These are phyloP conservation scores for Solanum hybrid DNA, from an alignment of 305 asterid genomes.

Conservation along the genomic window DNA sequence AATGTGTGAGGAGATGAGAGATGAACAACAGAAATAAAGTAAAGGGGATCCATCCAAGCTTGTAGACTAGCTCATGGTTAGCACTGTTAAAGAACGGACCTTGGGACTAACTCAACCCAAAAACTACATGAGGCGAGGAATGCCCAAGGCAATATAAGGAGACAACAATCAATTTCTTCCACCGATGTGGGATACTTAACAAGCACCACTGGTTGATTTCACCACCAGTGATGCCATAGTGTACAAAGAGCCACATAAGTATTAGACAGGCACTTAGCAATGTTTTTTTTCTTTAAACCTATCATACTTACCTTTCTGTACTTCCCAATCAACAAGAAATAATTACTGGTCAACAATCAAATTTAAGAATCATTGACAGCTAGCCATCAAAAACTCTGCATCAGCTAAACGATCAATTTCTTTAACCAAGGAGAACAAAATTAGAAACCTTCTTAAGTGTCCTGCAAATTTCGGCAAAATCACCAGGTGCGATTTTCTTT, in stretches of 20 bases:
- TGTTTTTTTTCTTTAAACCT: not conserved
- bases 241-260: not conserved
- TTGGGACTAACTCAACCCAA: not conserved
- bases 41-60: not conserved
- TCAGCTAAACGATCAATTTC: not conserved
- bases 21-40: not conserved
- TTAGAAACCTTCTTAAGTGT: slow-evolving; percentile 71
- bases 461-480: slow-evolving; percentile 90
- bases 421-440: not conserved
- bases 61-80: not conserved
- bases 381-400: not conserved
- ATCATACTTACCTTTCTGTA: not conserved
- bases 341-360: not conserved
- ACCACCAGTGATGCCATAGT: not conserved
- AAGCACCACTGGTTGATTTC: not conserved
- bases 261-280: not conserved
- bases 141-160: not conserved
- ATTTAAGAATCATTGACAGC: not conserved
- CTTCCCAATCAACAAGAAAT: not conserved
- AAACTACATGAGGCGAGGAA: not conserved
- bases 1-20: not conserved
- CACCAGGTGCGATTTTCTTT: slow-evolving; percentile 93
- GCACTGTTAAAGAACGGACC: not conserved
- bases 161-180: not conserved
- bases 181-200: not conserved